A percentile compares a stretch with the other conserved stretches of the same genome.
Conservation (phyloP, 768 basidiomycete species). For the Chalciporus piperatus region DNA sequence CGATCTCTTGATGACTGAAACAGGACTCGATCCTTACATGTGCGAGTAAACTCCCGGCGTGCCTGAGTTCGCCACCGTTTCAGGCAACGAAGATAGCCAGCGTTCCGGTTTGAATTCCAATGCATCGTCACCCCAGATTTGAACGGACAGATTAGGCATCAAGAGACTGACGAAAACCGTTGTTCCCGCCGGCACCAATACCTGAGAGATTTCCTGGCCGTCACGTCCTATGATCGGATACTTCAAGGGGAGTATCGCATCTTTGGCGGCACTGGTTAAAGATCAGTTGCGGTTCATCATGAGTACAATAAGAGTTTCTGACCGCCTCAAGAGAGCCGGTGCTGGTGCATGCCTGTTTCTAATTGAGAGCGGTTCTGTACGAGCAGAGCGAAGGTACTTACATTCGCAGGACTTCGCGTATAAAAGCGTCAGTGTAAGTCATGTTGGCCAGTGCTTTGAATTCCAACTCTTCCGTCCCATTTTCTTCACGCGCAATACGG, state of each 20-base stretch:
- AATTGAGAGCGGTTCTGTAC: not conserved
- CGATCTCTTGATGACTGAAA: not conserved
- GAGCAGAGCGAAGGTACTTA: not conserved
- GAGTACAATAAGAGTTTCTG: not conserved
- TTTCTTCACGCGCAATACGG: not conserved
- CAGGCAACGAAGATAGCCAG: not conserved
- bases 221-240: not conserved
- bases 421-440: constrained; percentile 1
- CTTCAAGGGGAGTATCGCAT: not conserved
- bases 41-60: constrained; percentile 1
- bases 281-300: not conserved
- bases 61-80: not conserved
- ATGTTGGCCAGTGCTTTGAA: not conserved
- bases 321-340: constrained; percentile 3
- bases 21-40: not conserved
- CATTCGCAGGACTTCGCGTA: not conserved
- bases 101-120: not conserved
- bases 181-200: not conserved
- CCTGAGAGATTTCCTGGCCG: not conserved
- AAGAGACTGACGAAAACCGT: constrained; percentile 3
- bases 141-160: not conserved
- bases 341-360: not conserved
- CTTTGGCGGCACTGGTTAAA: not conserved
- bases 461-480: not conserved
- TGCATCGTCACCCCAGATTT: constrained; percentile 1